Evolutionary conservation across 1,284 basidiomycete species (phyloP).

Genomic region (Trichosporon ovoides): DNA sequence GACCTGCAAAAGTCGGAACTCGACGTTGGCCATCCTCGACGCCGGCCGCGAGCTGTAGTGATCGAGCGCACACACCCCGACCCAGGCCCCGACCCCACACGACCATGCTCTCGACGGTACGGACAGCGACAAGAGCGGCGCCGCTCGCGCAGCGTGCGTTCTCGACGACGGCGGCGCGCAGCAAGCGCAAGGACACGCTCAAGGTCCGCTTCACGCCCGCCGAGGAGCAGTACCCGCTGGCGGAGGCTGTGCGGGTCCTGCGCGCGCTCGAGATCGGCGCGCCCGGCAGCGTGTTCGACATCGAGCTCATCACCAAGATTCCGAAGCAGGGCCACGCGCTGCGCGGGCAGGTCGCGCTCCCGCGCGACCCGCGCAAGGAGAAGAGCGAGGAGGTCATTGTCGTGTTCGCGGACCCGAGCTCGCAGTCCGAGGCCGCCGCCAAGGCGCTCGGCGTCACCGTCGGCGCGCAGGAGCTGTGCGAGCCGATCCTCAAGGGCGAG

Average conservation of each 20-base stretch:
- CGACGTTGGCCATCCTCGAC: not conserved
- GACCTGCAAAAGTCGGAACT: slow-evolving; percentile 2
- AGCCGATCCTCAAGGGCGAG: slow-evolving; percentile 51
- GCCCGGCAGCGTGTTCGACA: slow-evolving; percentile 68
- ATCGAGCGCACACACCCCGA: not conserved
- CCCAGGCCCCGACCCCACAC: not conserved
- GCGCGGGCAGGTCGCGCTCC: slow-evolving; percentile 67
- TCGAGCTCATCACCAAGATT: slow-evolving; percentile 67
- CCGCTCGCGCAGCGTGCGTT: slow-evolving; percentile 15
- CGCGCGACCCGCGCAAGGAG: slow-evolving; percentile 64
- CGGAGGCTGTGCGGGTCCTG: slow-evolving; percentile 40
- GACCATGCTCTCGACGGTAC: slow-evolving; percentile 4
- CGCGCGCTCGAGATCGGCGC: slow-evolving; percentile 67
- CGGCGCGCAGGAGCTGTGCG: slow-evolving; percentile 76
- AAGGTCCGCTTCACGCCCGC: slow-evolving; percentile 17
- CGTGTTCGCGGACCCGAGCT: slow-evolving; percentile 67
- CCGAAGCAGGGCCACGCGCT: slow-evolving; percentile 54
- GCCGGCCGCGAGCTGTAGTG: not conserved
- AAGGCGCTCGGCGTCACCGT: slow-evolving; percentile 74
- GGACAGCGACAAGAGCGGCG: not conserved
- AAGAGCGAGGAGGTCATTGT: slow-evolving; percentile 60
- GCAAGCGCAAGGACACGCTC: slow-evolving; percentile 18
- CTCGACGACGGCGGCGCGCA: slow-evolving; percentile 21
- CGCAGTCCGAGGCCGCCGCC: slow-evolving; percentile 56
- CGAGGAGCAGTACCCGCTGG: slow-evolving; percentile 29